phyloP scores from a whole-genome alignment of 2,329 filamentous ascomycete species.

The Nakataea oryzae region DNA sequence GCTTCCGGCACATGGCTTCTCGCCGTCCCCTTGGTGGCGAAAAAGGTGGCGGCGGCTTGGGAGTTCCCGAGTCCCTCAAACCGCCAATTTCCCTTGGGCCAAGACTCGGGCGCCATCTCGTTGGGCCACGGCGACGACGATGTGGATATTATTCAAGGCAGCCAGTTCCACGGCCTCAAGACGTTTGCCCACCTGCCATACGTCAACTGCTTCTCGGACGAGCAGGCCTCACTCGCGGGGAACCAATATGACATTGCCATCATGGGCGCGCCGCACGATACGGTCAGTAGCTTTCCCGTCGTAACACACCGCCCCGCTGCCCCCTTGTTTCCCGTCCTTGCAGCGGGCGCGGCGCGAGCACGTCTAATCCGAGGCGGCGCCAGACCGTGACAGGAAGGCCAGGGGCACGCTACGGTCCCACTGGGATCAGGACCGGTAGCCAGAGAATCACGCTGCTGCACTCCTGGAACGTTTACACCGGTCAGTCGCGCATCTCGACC shows the following conservation, averaged over 20 bases:
- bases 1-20: neutral
- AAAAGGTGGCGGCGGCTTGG: slow-evolving; percentile 1
- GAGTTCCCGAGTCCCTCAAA: slow-evolving; percentile 1
- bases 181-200: slow-evolving; percentile 54
- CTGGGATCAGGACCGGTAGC: slow-evolving; percentile 15
- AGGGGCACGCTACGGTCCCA: slow-evolving; percentile 17
- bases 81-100: neutral
- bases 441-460: slow-evolving; percentile 11
- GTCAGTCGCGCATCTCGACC: slow-evolving; percentile 4
- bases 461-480: slow-evolving; percentile 16
- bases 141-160: slow-evolving; percentile 28
- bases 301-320: neutral
- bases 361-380: neutral
- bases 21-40: neutral
- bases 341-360: no score
- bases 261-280: slow-evolving; percentile 39
- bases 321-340: neutral
- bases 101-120: neutral
- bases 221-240: slow-evolving; percentile 22
- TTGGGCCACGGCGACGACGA: slow-evolving; percentile 14
- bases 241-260: slow-evolving; percentile 46
- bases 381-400: slow-evolving; percentile 14
- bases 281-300: slow-evolving; percentile 19
- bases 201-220: slow-evolving; percentile 48
- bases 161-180: slow-evolving; percentile 43